Evolutionary conservation across 2,329 filamentous ascomycete species (phyloP).

Genomic region (Colletotrichum sansevieriae): DNA sequence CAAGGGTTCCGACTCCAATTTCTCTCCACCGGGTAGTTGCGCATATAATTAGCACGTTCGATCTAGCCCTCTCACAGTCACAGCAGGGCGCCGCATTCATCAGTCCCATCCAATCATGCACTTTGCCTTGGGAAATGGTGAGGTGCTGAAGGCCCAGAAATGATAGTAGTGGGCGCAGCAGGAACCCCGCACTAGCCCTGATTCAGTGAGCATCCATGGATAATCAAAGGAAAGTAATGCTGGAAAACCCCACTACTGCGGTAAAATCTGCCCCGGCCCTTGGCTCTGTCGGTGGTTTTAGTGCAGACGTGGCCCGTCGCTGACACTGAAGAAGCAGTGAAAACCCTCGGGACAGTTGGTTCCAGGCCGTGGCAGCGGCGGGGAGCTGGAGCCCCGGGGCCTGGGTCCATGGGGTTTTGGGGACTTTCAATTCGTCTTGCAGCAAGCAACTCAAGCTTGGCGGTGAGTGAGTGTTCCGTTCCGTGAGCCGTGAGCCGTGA

Average conservation of each 20-base stretch:
- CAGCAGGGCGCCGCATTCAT: no score
- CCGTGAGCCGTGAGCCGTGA: background rate
- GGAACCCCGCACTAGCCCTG: slow-evolving; percentile 42
- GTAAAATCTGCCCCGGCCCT: slow-evolving; percentile 16
- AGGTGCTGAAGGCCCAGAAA: slow-evolving; percentile 32
- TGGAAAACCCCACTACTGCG: slow-evolving; percentile 5
- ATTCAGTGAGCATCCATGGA: slow-evolving; percentile 29
- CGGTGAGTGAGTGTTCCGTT: slow-evolving; percentile 25
- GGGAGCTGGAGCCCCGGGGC: background rate
- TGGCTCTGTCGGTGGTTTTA: background rate
- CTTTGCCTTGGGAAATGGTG: slow-evolving; percentile 1
- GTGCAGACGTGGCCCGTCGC: slow-evolving; percentile 35
- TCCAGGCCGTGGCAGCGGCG: slow-evolving; percentile 30
- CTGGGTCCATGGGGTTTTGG: no score
- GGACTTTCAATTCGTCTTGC: no score
- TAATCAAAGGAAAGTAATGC: background rate
- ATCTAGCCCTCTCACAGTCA: slow-evolving; percentile 9
- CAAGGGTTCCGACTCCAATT: slow-evolving; percentile 36
- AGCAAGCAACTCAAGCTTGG: slow-evolving; percentile 21
- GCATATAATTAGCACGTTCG: slow-evolving; percentile 34
- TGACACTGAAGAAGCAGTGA: slow-evolving; percentile 29
- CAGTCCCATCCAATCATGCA: no score
- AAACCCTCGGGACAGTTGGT: slow-evolving; percentile 33
- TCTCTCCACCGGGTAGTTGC: slow-evolving; percentile 27
- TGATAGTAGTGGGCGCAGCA: slow-evolving; percentile 37